Evolutionary conservation across 176 grass and related monocot genomes (phyloP).

Genomic region (Guadua angustifolia): DNA sequence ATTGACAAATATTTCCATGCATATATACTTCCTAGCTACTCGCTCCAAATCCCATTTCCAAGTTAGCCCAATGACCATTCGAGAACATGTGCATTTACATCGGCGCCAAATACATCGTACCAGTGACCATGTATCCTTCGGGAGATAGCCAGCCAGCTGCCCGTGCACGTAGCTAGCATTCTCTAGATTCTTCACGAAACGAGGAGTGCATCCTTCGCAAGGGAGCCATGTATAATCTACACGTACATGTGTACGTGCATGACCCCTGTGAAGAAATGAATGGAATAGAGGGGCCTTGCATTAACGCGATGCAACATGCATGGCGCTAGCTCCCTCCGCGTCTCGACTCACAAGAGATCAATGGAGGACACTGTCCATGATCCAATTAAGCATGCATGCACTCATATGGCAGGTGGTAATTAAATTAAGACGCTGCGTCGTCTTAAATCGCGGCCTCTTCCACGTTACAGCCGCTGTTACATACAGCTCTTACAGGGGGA

Average conservation of each 20-base stretch:
- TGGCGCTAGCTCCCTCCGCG: background rate
- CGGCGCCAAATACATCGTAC: background rate
- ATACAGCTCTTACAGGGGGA: background rate
- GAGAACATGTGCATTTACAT: slow-evolving; percentile 30
- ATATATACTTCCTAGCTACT: background rate
- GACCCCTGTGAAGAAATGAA: background rate
- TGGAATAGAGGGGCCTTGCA: background rate
- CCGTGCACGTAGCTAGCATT: background rate
- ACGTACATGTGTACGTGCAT: background rate
- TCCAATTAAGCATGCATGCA: background rate
- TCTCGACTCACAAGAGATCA: background rate
- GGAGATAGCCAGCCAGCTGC: background rate
- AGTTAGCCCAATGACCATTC: slow-evolving; percentile 5
- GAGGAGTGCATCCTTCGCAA: background rate
- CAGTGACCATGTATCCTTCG: background rate
- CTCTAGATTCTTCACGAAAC: background rate
- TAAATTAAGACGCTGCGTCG: background rate
- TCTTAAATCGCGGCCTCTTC: background rate
- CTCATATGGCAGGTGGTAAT: background rate
- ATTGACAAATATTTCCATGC: background rate
- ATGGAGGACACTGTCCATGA: no score
- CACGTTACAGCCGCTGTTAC: background rate
- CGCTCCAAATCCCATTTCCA: background rate
- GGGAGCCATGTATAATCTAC: background rate
- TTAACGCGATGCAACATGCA: background rate